A percentile compares a stretch with the other conserved stretches of the same genome.
Evolutionary conservation across 352 stramenopile species (phyloP).

Genomic region (Phytopythium helicoides): DNA sequence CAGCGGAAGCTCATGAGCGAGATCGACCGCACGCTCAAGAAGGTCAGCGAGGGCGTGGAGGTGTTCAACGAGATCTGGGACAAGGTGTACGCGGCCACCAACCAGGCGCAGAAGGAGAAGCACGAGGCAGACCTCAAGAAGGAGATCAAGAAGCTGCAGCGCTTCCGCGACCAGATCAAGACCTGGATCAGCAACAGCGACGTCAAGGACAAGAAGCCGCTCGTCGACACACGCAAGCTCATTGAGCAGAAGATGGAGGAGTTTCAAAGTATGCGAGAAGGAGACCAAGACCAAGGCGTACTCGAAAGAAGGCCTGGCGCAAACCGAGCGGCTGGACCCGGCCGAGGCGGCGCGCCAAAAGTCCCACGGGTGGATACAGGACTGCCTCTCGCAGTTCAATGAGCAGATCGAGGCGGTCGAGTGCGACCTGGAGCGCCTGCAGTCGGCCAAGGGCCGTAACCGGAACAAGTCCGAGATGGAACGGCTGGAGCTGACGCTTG

Average conservation of each 20-base stretch:
- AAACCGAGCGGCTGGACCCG: constrained; percentile 92
- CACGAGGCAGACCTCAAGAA: constrained; percentile 99
- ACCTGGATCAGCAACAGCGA: constrained; percentile 97
- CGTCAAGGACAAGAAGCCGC: constrained; percentile 96
- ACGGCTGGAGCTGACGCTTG: constrained; percentile 87
- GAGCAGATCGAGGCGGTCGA: constrained; percentile 89
- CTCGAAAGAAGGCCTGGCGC: constrained; percentile 96
- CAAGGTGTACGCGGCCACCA: constrained; percentile 96
- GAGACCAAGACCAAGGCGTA: constrained; percentile 99
- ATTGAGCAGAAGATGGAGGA: constrained; percentile 99
- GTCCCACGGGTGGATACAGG: constrained; percentile 82
- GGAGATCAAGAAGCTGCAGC: constrained; percentile 99
- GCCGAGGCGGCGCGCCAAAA: constrained; percentile 81
- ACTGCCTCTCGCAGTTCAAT: constrained; percentile 76
- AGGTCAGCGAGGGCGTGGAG: constrained; percentile 98
- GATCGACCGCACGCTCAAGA: constrained; percentile 99
- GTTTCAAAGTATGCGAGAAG: constrained; percentile 99
- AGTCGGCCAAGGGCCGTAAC: constrained; percentile 91
- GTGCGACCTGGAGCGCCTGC: constrained; percentile 76
- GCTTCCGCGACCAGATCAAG: constrained; percentile 98
- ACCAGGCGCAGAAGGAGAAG: constrained; percentile 99
- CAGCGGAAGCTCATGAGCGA: constrained; percentile 91
- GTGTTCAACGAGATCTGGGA: constrained; percentile 99
- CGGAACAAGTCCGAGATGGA: constrained; percentile 95
- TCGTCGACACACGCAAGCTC: constrained; percentile 85